Evolutionary conservation across 306 rosid genomes (phyloP).

Genomic region (Cicer arietinum): DNA sequence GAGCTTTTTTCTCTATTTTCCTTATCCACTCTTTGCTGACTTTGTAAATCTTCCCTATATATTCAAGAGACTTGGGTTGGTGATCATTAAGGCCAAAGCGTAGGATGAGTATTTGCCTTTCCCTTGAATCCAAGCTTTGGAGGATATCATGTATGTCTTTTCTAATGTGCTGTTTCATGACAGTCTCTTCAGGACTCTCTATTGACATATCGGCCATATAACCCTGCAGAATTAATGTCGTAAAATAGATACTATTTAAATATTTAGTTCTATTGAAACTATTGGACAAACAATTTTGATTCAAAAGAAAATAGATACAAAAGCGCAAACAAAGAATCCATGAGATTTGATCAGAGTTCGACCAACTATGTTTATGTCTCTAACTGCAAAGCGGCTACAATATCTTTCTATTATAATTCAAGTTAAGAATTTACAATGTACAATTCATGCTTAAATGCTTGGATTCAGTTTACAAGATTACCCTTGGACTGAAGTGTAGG

Average conservation of each 20-base stretch:
- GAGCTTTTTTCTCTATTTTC: constrained; percentile 74
- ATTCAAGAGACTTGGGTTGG: constrained; percentile 75
- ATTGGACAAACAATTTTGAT: neutral
- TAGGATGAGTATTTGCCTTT: constrained; percentile 69
- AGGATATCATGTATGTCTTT: constrained; percentile 61
- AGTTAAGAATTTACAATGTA: too few species aligned
- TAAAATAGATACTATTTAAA: constrained; percentile 30
- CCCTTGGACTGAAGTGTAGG: too few species aligned
- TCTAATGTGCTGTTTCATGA: constrained; percentile 68
- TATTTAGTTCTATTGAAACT: neutral
- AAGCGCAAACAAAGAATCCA: too few species aligned
- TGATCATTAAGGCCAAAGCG: constrained; percentile 74
- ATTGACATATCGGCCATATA: constrained; percentile 56
- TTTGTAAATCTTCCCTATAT: constrained; percentile 66
- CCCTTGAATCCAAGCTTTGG: constrained; percentile 67
- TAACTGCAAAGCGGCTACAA: too few species aligned
- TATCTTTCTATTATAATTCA: too few species aligned
- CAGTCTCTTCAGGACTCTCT: constrained; percentile 71
- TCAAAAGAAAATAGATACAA: too few species aligned
- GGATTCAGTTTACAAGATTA: too few species aligned
- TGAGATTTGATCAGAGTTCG: too few species aligned
- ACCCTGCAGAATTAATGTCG: constrained; percentile 58
- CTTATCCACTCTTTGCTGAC: constrained; percentile 77
- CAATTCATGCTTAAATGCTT: too few species aligned
- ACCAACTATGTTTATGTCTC: too few species aligned